Percentiles rank a stretch among this genome's conserved stretches.
Conservation (phyloP, 306 rosid genomes). For the Citrullus colocynthis region DNA sequence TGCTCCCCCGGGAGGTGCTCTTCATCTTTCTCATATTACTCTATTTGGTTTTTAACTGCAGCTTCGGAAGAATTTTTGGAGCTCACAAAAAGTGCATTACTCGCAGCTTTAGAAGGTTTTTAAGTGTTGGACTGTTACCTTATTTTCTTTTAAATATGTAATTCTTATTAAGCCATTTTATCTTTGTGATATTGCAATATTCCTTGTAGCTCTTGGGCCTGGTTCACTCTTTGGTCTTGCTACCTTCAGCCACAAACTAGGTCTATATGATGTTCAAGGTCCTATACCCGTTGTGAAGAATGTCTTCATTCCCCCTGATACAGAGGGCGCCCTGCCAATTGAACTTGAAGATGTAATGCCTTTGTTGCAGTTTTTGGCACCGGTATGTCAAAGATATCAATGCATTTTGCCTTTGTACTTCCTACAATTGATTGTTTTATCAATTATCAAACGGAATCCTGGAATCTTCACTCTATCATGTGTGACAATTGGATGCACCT, state of each 20-base stretch:
- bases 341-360: slow-evolving; percentile 98
- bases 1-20: neutral
- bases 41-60: slow-evolving; percentile 30
- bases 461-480: neutral
- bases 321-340: slow-evolving; percentile 56
- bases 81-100: slow-evolving; percentile 82
- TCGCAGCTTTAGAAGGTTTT: slow-evolving; percentile 91
- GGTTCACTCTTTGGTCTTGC: slow-evolving; percentile 98
- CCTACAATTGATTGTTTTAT: neutral
- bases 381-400: slow-evolving; percentile 40
- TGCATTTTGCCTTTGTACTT: neutral
- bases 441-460: neutral
- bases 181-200: slow-evolving; percentile 5
- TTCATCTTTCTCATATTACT: neutral
- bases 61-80: slow-evolving; percentile 97
- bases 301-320: slow-evolving; percentile 74
- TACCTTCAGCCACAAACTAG: slow-evolving; percentile 92
- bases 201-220: slow-evolving; percentile 68
- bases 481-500: slow-evolving; percentile 1
- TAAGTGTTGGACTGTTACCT: slow-evolving; percentile 11
- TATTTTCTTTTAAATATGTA: neutral
- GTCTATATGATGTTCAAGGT: slow-evolving; percentile 90
- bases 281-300: slow-evolving; percentile 86
- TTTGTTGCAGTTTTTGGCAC: slow-evolving; percentile 87
- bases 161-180: slow-evolving; percentile 10